Evolutionary conservation across 306 rosid genomes (phyloP).

Genomic region (Quercus robur): DNA sequence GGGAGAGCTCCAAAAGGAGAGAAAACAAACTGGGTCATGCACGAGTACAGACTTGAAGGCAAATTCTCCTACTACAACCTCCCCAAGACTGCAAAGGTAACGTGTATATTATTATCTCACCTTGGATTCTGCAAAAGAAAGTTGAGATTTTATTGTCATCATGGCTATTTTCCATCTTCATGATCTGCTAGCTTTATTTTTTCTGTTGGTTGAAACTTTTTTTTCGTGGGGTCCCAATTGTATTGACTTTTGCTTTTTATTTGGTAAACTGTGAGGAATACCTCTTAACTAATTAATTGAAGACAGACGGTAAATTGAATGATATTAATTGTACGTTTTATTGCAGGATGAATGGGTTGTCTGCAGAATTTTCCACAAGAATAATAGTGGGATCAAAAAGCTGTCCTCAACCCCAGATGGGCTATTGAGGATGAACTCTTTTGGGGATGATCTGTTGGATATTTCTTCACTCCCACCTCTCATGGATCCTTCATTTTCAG

Average conservation of each 20-base stretch:
- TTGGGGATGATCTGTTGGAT: constrained; percentile 54
- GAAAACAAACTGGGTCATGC: constrained; percentile 96
- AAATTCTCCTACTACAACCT: constrained; percentile 41
- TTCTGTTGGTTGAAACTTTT: constrained; percentile 43
- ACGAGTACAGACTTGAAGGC: constrained; percentile 81
- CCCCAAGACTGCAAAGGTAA: constrained; percentile 63
- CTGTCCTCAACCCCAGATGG: constrained; percentile 16
- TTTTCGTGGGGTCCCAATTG: constrained; percentile 36
- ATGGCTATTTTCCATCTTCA: not conserved
- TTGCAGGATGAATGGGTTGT: constrained; percentile 96
- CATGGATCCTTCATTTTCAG: constrained; percentile 42
- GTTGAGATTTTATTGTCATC: constrained; percentile 21
- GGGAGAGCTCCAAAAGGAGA: constrained; percentile 98
- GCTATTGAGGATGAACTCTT: constrained; percentile 40
- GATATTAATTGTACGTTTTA: not conserved
- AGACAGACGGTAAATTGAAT: too few relatives aligned
- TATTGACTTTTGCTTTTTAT: not conserved
- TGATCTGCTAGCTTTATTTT: constrained; percentile 27
- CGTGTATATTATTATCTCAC: not conserved
- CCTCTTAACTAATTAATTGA: not conserved
- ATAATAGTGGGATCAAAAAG: constrained; percentile 41
- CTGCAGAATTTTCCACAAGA: constrained; percentile 76
- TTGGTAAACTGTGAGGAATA: constrained; percentile 8
- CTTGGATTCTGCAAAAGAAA: not conserved
- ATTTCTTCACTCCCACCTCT: constrained; percentile 75